Base-by-base conservation (phyloP, 768 basidiomycete genomes). In the Collybiopsis confluens region DNA sequence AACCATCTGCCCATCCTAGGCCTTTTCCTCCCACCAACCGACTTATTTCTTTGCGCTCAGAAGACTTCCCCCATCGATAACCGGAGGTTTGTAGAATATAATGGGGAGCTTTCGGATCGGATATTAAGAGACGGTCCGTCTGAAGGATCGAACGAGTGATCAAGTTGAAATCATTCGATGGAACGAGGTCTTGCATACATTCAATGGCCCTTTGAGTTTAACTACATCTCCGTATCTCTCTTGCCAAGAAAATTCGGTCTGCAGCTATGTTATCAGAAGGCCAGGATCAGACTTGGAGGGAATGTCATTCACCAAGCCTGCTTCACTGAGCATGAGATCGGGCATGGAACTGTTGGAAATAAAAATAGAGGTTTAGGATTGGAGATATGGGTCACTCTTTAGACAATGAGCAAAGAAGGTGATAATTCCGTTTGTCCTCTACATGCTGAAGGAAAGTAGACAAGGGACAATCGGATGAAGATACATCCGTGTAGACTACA, bases 101-200 rank as follows among this genome's bases (percentile, higher is more conserved):
- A 44, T 68, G 66, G 10, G 69, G 45, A 1, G 68, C 68, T 54
- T 69, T 65, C 1, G 67, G 66, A 46, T 72, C 71, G 2, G 64
- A 56, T 16, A 68, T 58, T 57, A 66, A 63, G 16, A 72, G 45
- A 50, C 59, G 58, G 46, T 69, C 62, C 36, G 61, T 58, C 69
- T 70, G 20, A 27, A 21, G 11, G 20, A 8, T 33, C 13, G n/a
- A n/a, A n/a, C n/a, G n/a, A n/a, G 18, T 10, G 24, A 20, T 2
- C 10, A 15, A 37, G 8, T n/a, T n/a, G 4, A n/a, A 42, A 18
- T 20, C 9, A 8, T 43, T 18, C 3, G 10, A 18, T 27, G 18
- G n/a, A 18, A 27, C 10, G 7, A 9, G 24, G 20, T 6, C 13
- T 16, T 44, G 47, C 28, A 10, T 15, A 56, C 56, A 16, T 28